Conservation (phyloP, 2,329 filamentous ascomycete species). For the Onygena corvina region DNA sequence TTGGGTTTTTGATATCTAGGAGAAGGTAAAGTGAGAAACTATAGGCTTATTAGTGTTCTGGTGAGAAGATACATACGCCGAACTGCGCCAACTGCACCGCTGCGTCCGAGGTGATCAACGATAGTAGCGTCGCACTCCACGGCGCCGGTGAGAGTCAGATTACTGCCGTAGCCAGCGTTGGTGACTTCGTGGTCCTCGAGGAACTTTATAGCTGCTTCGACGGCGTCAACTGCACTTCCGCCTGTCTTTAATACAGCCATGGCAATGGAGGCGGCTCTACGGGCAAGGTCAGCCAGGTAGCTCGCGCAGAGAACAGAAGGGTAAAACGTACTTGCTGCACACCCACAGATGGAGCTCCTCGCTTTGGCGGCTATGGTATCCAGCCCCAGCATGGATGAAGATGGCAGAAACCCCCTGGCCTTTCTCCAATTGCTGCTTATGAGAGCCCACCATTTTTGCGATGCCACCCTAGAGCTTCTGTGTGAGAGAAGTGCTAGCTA, state of each 20-base stretch:
- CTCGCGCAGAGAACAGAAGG: slow-evolving; percentile 3
- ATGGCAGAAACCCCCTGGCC: slow-evolving; percentile 55
- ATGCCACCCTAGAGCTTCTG: not conserved
- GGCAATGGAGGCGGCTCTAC: slow-evolving; percentile 66
- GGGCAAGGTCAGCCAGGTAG: slow-evolving; percentile 7
- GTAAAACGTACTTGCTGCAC: slow-evolving; percentile 64
- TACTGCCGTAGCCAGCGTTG: slow-evolving; percentile 92
- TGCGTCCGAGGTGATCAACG: slow-evolving; percentile 80
- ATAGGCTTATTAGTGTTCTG: not conserved
- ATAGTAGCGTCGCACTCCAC: slow-evolving; percentile 94
- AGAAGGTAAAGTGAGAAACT: not conserved
- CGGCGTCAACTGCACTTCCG: slow-evolving; percentile 70
- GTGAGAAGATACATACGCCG: slow-evolving; percentile 51
- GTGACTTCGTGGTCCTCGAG: slow-evolving; percentile 93
- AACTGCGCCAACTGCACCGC: slow-evolving; percentile 84
- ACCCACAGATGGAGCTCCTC: slow-evolving; percentile 73
- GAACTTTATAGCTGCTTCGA: slow-evolving; percentile 75
- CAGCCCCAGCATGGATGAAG: slow-evolving; percentile 90
- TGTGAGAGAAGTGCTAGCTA: not conserved
- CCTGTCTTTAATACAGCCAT: slow-evolving; percentile 73
- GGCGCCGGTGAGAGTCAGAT: slow-evolving; percentile 74
- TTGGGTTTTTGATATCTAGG: slow-evolving; percentile 81
- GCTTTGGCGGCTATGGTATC: slow-evolving; percentile 81
- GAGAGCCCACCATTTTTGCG: not conserved
- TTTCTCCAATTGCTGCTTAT: slow-evolving; percentile 18